phyloP scores from a whole-genome alignment of 2,329 filamentous ascomycete genomes.

The Colletotrichum cereale region DNA sequence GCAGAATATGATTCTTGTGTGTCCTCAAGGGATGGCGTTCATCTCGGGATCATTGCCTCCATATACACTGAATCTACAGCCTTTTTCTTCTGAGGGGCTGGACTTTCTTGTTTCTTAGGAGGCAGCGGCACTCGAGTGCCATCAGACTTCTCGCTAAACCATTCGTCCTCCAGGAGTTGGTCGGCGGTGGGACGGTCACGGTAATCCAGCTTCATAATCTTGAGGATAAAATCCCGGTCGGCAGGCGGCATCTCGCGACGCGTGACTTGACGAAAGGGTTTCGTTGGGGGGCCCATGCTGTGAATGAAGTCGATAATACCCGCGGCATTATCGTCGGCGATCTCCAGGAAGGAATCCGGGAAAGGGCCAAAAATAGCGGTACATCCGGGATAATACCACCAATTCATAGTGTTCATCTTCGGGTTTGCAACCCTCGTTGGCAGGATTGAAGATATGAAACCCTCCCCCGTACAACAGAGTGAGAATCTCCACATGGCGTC shows the following conservation, averaged over 20 bases:
- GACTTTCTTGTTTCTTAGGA: not conserved
- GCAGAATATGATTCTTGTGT: too few species aligned
- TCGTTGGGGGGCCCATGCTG: constrained; percentile 1
- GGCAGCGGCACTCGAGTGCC: constrained; percentile 6
- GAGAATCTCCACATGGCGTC: not conserved
- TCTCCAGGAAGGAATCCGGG: constrained; percentile 4
- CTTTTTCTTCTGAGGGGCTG: not conserved
- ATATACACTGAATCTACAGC: too few species aligned
- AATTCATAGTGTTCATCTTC: constrained; percentile 1
- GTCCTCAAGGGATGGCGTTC: too few species aligned
- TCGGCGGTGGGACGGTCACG: constrained; percentile 10
- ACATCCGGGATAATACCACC: constrained; percentile 6
- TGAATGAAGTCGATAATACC: constrained; percentile 9
- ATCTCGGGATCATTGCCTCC: too few species aligned
- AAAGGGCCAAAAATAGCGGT: constrained; percentile 12
- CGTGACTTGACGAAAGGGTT: not conserved
- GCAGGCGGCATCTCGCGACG: constrained; percentile 9
- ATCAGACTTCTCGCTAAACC: not conserved
- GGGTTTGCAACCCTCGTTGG: not conserved
- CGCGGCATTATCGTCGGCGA: not conserved
- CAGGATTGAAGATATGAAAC: constrained; percentile 3
- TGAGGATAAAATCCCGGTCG: constrained; percentile 8
- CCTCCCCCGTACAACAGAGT: not conserved
- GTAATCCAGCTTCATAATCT: constrained; percentile 4
- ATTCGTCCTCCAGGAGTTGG: constrained; percentile 8